Evolutionary conservation across 306 rosid species (phyloP).

Genomic region (Parietaria judaica): DNA sequence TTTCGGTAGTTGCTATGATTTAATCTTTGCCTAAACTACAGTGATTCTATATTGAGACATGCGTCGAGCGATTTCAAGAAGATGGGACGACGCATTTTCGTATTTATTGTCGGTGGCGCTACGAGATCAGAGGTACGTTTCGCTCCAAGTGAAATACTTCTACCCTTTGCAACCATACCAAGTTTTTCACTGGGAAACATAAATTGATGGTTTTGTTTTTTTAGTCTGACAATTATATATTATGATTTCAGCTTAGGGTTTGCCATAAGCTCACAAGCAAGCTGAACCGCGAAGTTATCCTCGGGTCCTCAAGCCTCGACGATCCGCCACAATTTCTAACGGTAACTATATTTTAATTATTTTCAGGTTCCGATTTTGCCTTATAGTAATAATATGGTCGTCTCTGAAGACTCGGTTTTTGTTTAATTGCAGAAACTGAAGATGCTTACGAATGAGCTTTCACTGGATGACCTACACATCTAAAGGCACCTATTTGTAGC

Average conservation of each 20-base stretch:
- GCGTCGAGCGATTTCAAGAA: slow-evolving; percentile 82
- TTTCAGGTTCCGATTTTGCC: neutral
- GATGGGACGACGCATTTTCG: slow-evolving; percentile 82
- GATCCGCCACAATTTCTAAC: slow-evolving; percentile 83
- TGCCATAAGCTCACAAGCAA: slow-evolving; percentile 85
- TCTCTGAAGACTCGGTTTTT: neutral
- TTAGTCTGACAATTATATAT: slow-evolving; percentile 18
- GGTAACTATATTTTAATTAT: slow-evolving; percentile 31
- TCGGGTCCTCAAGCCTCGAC: slow-evolving; percentile 85
- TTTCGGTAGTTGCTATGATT: neutral
- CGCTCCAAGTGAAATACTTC: neutral
- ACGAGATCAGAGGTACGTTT: slow-evolving; percentile 86
- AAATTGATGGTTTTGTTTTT: neutral
- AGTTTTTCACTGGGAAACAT: no score
- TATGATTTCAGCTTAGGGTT: slow-evolving; percentile 65
- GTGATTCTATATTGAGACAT: slow-evolving; percentile 81
- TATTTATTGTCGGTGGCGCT: slow-evolving; percentile 92
- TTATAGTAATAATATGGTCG: neutral
- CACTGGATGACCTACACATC: slow-evolving; percentile 82
- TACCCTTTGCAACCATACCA: neutral
- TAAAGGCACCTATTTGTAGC: slow-evolving; percentile 25
- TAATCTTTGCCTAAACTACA: slow-evolving; percentile 19
- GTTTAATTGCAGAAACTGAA: slow-evolving; percentile 63
- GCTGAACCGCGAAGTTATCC: slow-evolving; percentile 77
- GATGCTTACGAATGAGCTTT: slow-evolving; percentile 59